Conservation (phyloP, 2,329 filamentous ascomycete species). For the Cercospora nicotianae region DNA sequence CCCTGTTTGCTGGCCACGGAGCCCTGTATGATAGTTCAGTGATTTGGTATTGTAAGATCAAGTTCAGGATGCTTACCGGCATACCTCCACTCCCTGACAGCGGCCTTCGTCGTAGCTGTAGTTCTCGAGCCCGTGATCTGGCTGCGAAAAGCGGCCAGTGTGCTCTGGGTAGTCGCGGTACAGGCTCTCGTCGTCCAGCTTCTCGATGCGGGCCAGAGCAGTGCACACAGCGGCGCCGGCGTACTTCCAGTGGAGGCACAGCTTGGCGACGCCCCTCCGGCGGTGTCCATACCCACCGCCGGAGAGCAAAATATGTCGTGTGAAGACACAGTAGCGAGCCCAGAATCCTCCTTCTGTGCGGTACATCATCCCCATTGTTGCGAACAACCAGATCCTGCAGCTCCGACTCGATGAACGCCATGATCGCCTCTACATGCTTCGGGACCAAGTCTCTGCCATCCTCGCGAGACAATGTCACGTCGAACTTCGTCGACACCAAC, state of each 20-base stretch:
- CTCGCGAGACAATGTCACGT: not conserved
- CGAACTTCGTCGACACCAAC: not conserved
- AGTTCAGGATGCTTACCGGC: not conserved
- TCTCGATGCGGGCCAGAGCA: constrained; percentile 40
- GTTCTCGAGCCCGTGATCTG: not conserved
- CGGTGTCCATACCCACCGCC: not conserved
- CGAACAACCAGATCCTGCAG: not conserved
- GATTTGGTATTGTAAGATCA: not conserved
- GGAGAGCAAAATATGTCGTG: not conserved
- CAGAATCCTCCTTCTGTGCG: not conserved
- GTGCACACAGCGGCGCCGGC: constrained; percentile 50
- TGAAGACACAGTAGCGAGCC: not conserved
- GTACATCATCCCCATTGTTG: not conserved
- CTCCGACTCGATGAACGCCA: not conserved
- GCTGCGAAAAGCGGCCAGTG: constrained; percentile 3
- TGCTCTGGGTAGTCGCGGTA: constrained; percentile 37
- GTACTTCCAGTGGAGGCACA: constrained; percentile 38
- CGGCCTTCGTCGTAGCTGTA: not conserved
- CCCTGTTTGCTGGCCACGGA: not conserved
- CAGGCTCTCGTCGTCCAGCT: constrained; percentile 38
- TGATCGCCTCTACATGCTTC: not conserved
- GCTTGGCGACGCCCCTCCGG: not conserved
- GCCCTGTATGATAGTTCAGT: not conserved
- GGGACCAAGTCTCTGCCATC: not conserved
- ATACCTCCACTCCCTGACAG: not conserved